These are phyloP conservation scores for Polygonum aviculare DNA, from an alignment of 148 eudicot species.

Conservation along the genomic window DNA sequence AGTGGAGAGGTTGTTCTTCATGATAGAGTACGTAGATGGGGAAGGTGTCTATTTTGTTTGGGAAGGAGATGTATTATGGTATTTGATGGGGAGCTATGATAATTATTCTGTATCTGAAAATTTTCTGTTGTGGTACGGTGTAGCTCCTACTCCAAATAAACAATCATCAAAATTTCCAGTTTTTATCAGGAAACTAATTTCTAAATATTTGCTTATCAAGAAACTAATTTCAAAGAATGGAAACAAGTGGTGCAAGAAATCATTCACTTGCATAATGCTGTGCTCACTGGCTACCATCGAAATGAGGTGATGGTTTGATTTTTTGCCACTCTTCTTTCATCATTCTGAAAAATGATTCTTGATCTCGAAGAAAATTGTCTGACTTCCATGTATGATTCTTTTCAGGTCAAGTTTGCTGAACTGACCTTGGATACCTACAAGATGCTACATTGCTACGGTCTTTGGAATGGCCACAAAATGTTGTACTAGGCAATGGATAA, in stretches of 20 bases:
- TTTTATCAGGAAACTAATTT: no score
- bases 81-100: not conserved
- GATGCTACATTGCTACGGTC: constrained; percentile 97
- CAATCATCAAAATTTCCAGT: no score
- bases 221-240: constrained; percentile 84
- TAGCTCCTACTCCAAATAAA: no score
- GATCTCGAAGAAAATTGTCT: not conserved
- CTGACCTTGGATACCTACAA: constrained; percentile 81
- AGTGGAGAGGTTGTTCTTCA: constrained; percentile 65
- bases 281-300: constrained; percentile 78
- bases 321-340: not conserved
- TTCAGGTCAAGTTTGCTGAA: constrained; percentile 93
- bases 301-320: constrained; percentile 57
- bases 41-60: constrained; percentile 75
- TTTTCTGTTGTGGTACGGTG: not conserved
- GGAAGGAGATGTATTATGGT: constrained; percentile 69
- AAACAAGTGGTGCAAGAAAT: constrained; percentile 86
- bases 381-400: constrained; percentile 10
- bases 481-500: no score
- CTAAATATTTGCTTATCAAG: constrained; percentile 31
- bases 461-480: constrained; percentile 99
- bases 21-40: constrained; percentile 51
- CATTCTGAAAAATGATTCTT: not conserved
- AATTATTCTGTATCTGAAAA: not conserved
- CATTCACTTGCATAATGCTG: constrained; percentile 70